A percentile compares a stretch with the other conserved stretches of the same genome.
Conservation (phyloP, 768 basidiomycete species). For the Chalciporus sphaerocephalus region DNA sequence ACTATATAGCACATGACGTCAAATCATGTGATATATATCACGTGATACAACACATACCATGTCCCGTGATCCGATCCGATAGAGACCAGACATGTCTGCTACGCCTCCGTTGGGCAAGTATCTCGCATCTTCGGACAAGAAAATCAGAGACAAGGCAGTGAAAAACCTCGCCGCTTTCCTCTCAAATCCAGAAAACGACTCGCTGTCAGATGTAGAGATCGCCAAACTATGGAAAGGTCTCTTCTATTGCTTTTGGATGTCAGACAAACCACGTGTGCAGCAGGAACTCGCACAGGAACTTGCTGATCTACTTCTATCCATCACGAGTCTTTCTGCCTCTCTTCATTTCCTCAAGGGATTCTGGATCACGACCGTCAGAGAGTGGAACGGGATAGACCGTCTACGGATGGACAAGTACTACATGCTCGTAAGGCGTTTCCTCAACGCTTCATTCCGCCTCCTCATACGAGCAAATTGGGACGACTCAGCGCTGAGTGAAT, state of each 20-base stretch:
- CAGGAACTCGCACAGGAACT: conserved; percentile 85
- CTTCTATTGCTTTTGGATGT: conserved; percentile 99
- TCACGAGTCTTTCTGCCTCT: conserved; percentile 53
- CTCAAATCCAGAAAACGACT: conserved; percentile 56
- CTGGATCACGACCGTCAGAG: conserved; percentile 85
- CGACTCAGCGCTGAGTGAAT: conserved; percentile 45
- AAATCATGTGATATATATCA: neutral
- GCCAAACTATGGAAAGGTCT: conserved; percentile 95
- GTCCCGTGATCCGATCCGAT: conserved; percentile 21
- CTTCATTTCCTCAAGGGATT: conserved; percentile 82
- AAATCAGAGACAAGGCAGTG: conserved; percentile 86
- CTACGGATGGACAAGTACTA: conserved; percentile 96
- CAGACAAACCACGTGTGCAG: conserved; percentile 95
- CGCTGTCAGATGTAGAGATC: conserved; percentile 71
- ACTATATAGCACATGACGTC: neutral
- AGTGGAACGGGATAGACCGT: conserved; percentile 92
- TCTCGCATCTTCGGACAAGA: conserved; percentile 95
- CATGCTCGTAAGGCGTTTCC: conserved; percentile 86
- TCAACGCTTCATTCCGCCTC: conserved; percentile 81
- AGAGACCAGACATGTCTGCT: conserved; percentile 31
- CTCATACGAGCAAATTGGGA: conserved; percentile 73
- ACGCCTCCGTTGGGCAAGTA: conserved; percentile 78
- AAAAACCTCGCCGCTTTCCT: conserved; percentile 75
- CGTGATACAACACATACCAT: conserved; percentile 1
- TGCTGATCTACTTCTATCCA: conserved; percentile 73